Percentiles rank a stretch among this genome's conserved stretches.
phyloP scores from a whole-genome alignment of 352 stramenopile species.

The Pythium phragmitis region DNA sequence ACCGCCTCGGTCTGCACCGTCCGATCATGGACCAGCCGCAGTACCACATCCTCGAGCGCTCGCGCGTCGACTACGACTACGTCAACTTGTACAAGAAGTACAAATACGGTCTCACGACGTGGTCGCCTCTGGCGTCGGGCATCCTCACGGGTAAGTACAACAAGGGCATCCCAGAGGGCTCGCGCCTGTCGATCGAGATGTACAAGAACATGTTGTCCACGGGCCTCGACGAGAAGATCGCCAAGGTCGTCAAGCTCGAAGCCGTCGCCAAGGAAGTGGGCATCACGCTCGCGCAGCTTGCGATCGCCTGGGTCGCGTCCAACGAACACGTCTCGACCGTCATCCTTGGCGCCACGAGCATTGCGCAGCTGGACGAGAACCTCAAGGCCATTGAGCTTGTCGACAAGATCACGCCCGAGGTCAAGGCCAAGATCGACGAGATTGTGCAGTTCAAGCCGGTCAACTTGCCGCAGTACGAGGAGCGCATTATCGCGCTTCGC shows the following conservation, averaged over 20 bases:
- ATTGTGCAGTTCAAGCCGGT: slow-evolving; percentile 33
- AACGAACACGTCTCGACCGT: slow-evolving; percentile 56
- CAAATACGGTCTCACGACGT: slow-evolving; percentile 35
- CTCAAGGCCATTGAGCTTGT: slow-evolving; percentile 35
- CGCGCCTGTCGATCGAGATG: slow-evolving; percentile 42
- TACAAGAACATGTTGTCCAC: slow-evolving; percentile 50
- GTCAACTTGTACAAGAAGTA: slow-evolving; percentile 69
- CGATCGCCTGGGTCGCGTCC: slow-evolving; percentile 46
- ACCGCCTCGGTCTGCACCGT: slow-evolving; percentile 34
- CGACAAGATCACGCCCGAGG: slow-evolving; percentile 32
- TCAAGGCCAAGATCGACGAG: not conserved
- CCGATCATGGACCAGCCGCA: slow-evolving; percentile 54
- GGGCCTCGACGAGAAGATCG: slow-evolving; percentile 45
- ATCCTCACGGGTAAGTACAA: slow-evolving; percentile 67
- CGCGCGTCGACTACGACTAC: slow-evolving; percentile 51
- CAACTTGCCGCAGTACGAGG: slow-evolving; percentile 23
- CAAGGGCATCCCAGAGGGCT: slow-evolving; percentile 46
- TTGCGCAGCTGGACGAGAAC: slow-evolving; percentile 49
- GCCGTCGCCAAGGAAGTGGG: slow-evolving; percentile 61
- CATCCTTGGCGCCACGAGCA: slow-evolving; percentile 51
- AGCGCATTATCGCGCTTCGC: slow-evolving; percentile 22
- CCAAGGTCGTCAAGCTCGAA: slow-evolving; percentile 39
- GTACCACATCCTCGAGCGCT: slow-evolving; percentile 67
- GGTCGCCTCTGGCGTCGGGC: slow-evolving; percentile 41
- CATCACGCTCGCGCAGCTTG: slow-evolving; percentile 53